Percentiles rank a stretch among this genome's conserved stretches.
Conservation (phyloP, 2,329 filamentous ascomycete species). For the Talaromyces sp. region DNA sequence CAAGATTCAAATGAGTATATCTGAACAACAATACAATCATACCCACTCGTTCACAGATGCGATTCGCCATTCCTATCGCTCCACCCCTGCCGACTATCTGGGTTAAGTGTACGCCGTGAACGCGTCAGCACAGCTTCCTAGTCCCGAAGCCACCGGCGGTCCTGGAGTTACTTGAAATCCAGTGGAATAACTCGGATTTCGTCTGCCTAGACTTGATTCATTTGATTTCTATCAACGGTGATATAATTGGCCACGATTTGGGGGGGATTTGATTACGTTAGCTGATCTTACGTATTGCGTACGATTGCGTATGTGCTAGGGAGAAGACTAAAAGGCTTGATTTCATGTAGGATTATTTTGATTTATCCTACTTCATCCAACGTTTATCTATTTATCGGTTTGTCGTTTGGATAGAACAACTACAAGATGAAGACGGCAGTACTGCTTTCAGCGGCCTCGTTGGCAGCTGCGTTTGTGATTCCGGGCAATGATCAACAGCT, state of each 20-base stretch:
- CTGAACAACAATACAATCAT: neutral
- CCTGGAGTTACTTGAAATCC: no score
- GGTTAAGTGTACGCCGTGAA: constrained; percentile 2
- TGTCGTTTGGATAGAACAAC: neutral
- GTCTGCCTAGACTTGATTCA: neutral
- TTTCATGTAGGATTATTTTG: neutral
- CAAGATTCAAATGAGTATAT: neutral
- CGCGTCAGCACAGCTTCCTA: neutral
- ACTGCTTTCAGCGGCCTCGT: constrained; percentile 45
- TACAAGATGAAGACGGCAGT: constrained; percentile 46
- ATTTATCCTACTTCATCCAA: neutral
- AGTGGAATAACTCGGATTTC: neutral
- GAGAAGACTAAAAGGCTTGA: neutral
- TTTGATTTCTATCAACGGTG: neutral
- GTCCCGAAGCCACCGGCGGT: no score
- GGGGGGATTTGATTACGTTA: neutral
- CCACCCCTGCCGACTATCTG: neutral
- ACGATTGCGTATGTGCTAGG: neutral
- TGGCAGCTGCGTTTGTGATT: constrained; percentile 49
- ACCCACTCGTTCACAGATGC: neutral
- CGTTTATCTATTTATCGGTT: neutral
- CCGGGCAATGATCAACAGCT: constrained; percentile 44
- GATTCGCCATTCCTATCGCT: neutral
- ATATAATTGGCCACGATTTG: neutral
- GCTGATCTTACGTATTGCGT: neutral